phyloP scores from a whole-genome alignment of 1,139 yeast genomes.

The Eremothecium coryli region DNA sequence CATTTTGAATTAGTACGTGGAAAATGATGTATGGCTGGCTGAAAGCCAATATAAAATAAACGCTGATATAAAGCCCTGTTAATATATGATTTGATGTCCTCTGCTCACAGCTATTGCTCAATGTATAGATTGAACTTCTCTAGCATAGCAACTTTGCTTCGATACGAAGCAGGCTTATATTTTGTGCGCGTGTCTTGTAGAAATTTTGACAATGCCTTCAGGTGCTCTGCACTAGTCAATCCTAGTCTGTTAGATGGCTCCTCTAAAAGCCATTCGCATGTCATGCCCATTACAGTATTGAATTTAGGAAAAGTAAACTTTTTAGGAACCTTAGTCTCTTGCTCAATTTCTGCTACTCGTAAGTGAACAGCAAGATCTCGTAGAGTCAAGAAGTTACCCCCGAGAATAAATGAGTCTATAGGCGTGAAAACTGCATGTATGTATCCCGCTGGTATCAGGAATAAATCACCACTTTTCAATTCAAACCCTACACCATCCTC shows the following conservation, averaged over 20 bases:
- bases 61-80: too few species aligned
- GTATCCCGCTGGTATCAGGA: conserved; percentile 88
- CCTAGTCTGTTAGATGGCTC: conserved; percentile 1
- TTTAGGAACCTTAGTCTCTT: conserved; percentile 60
- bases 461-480: conserved; percentile 59
- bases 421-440: conserved; percentile 88
- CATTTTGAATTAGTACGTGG: too few species aligned
- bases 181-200: conserved; percentile 13
- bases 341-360: conserved; percentile 52
- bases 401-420: conserved; percentile 68
- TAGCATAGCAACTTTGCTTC: conserved; percentile 13
- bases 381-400: conserved; percentile 75
- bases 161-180: conserved; percentile 14
- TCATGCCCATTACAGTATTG: conserved; percentile 42
- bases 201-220: conserved; percentile 11
- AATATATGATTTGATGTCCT: too few species aligned
- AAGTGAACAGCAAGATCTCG: conserved; percentile 56
- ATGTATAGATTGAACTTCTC: conserved; percentile 6
- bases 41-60: too few species aligned
- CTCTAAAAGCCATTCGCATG: conserved; percentile 19
- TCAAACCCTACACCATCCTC: conserved; percentile 55
- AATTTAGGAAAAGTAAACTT: conserved; percentile 74
- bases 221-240: conserved; percentile 8
- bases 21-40: too few species aligned
- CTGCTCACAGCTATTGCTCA: too few species aligned